Percentiles rank a stretch among this genome's conserved stretches.
These are phyloP conservation scores for Neofusicoccum cordaticola DNA, from an alignment of 2,329 filamentous ascomycete genomes.

Conservation along the genomic window DNA sequence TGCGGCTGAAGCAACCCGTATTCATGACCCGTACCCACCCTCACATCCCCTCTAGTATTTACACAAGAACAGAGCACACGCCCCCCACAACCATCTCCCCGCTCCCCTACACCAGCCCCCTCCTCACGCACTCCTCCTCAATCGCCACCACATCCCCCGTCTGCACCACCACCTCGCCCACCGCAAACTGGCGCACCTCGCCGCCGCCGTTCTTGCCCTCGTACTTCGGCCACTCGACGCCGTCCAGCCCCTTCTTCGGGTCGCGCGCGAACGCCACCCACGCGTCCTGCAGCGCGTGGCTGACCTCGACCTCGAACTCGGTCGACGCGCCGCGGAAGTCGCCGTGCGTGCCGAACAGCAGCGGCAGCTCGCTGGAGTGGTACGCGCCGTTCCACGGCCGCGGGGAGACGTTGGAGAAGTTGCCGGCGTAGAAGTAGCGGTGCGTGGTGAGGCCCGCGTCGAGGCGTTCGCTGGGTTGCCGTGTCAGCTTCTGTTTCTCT, in stretches of 20 bases:
- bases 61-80: background rate
- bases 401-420: conserved; percentile 8
- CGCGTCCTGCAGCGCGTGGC: conserved; percentile 36
- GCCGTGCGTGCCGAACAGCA: conserved; percentile 27
- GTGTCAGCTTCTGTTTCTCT: background rate
- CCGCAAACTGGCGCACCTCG: conserved; percentile 10
- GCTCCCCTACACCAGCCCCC: conserved; percentile 4
- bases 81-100: background rate
- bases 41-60: background rate
- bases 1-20: background rate
- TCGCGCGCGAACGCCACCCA: conserved; percentile 37
- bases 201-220: conserved; percentile 16
- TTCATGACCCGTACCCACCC: background rate
- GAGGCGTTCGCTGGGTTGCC: conserved; percentile 20
- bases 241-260: conserved; percentile 26
- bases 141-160: background rate
- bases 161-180: conserved; percentile 1
- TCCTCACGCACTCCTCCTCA: conserved; percentile 9
- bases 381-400: conserved; percentile 24
- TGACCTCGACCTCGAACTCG: conserved; percentile 30
- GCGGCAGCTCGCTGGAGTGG: conserved; percentile 25
- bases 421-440: conserved; percentile 37
- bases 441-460: conserved; percentile 29
- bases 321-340: conserved; percentile 22
- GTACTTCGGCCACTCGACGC: conserved; percentile 35